Evolutionary conservation across 192 early-diverging fungal species (phyloP).

Genomic region (Mortierella claussenii): DNA sequence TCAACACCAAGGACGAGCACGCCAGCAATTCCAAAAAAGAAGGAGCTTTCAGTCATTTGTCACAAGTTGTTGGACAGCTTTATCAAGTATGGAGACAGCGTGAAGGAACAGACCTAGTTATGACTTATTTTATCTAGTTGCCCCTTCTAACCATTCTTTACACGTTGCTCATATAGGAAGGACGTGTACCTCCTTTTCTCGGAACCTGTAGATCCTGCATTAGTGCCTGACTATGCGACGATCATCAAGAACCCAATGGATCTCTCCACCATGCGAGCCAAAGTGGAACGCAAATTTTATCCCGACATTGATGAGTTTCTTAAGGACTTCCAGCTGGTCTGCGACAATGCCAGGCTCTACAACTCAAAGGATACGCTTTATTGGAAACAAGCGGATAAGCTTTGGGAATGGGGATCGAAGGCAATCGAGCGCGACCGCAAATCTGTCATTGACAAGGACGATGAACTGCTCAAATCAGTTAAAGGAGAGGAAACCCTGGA

Average conservation of each 20-base stretch:
- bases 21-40: slow-evolving; percentile 57
- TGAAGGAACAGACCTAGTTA: no score
- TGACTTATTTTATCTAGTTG: no score
- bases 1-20: slow-evolving; percentile 49
- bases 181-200: slow-evolving; percentile 91
- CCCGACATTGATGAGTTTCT: slow-evolving; percentile 74
- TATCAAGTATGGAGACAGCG: slow-evolving; percentile 60
- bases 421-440: slow-evolving; percentile 77
- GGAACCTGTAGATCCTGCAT: slow-evolving; percentile 81
- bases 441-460: slow-evolving; percentile 47
- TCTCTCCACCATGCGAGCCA: slow-evolving; percentile 86
- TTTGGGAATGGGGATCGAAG: slow-evolving; percentile 72
- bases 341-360: slow-evolving; percentile 84
- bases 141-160: no score
- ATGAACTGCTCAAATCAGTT: slow-evolving; percentile 16
- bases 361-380: slow-evolving; percentile 87
- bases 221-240: slow-evolving; percentile 82
- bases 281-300: slow-evolving; percentile 73
- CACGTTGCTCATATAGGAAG: slow-evolving; percentile 58
- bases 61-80: slow-evolving; percentile 72
- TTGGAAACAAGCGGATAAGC: slow-evolving; percentile 81
- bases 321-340: slow-evolving; percentile 80
- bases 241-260: slow-evolving; percentile 92
- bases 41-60: slow-evolving; percentile 70
- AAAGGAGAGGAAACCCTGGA: slow-evolving; percentile 49